Base-by-base conservation (phyloP, 2,329 filamentous ascomycete genomes). In the Colletotrichum destructivum region DNA sequence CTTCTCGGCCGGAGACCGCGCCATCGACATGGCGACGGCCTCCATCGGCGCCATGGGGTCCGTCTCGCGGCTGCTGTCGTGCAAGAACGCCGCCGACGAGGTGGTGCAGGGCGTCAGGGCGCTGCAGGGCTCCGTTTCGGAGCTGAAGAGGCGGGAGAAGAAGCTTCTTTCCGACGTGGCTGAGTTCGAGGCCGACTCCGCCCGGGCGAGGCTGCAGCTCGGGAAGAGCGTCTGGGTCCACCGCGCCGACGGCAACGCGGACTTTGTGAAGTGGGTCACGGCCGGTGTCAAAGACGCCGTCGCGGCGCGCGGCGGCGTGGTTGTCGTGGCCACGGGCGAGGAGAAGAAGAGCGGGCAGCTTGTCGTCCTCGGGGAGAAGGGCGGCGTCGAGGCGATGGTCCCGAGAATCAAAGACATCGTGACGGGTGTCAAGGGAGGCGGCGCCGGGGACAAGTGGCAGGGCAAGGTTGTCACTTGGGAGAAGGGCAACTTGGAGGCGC, bases 251-350 rank as follows among this genome's bases (percentile, higher is more conserved):
- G 77, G 77, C 0, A 77, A 73, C 0, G 74, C 76, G 1, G 79
- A 80, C 13, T 80, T 80, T 52, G 72, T 80, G 5, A 81, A 80
- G n/a, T 75, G 75, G 60, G 74, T 81, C 2, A 66, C 78, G 0
- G 75, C 73, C 0, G 74, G 76, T 16, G 69, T 77, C 4, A 77
- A 72, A 7, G 77, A 81, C 4, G 44, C 40, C 2, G 35, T 75
- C 1, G 70, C 69, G 4, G 75, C 65, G 0, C 71, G 69, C 0
- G 73, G 74, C 0, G 72, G 71, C 0, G 75, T 77, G 0, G 67
- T 77, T 0, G 74, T 79, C 0, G 47, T 80, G 11, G 78, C 78
- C 0, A 75, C 77, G 0, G 79, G 79, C 0, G 79, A 79, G 49
- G 75, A 74, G 1, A 76, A 77, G 52, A 56, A 60, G 0, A 66